Evolutionary conservation across 345 rosid genomes (phyloP).

Genomic region (Citrus glauca): DNA sequence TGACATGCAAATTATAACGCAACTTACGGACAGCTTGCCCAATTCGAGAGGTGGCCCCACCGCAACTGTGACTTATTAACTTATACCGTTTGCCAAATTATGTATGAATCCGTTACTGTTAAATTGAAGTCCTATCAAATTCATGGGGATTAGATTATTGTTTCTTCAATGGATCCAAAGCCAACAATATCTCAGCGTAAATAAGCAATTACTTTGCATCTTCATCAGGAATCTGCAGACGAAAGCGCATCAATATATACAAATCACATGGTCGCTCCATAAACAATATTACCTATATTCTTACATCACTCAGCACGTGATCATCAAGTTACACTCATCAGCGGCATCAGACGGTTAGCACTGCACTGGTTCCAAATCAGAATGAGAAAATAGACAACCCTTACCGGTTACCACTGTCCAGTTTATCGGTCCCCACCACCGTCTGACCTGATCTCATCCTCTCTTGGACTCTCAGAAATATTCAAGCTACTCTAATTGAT

Average conservation of each 20-base stretch:
- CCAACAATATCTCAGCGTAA: neutral
- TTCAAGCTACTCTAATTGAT: neutral
- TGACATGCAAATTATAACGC: no score
- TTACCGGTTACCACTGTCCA: neutral
- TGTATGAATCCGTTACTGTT: no score
- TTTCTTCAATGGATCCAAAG: neutral
- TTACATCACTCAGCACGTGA: neutral
- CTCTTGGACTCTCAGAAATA: neutral
- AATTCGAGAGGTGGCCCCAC: no score
- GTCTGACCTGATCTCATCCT: neutral
- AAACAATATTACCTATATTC: neutral
- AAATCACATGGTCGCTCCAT: conserved; percentile 5
- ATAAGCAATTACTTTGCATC: neutral
- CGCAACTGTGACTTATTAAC: no score
- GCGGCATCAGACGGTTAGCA: neutral
- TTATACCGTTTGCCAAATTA: no score
- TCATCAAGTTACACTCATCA: neutral
- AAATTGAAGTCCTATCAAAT: neutral
- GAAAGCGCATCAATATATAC: conserved; percentile 4
- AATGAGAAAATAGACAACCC: neutral
- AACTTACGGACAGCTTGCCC: no score
- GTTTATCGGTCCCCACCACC: conserved; percentile 2
- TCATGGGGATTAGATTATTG: neutral
- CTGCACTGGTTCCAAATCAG: neutral
- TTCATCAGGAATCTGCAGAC: conserved; percentile 8